These are phyloP conservation scores for Solanum megistacrolobum DNA, from an alignment of 257 asterid species.

Conservation along the genomic window DNA sequence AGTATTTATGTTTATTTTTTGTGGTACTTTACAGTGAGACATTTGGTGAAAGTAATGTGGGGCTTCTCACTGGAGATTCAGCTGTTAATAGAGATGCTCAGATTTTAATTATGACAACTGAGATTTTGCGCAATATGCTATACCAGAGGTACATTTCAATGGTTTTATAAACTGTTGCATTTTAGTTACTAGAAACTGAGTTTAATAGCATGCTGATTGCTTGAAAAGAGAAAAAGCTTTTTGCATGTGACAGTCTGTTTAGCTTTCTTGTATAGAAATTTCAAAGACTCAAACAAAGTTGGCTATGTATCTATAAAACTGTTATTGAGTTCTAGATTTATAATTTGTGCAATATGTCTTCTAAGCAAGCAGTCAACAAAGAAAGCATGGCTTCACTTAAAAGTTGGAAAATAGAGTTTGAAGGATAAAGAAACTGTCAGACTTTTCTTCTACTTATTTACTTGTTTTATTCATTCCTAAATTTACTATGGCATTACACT, in stretches of 20 bases:
- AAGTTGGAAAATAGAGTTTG: neutral
- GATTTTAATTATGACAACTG: constrained; percentile 91
- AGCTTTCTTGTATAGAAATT: neutral
- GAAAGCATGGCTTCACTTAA: neutral
- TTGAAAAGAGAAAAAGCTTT: neutral
- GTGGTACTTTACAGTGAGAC: constrained; percentile 51
- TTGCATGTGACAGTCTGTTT: neutral
- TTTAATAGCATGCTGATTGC: neutral
- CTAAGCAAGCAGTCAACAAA: neutral
- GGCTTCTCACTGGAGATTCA: constrained; percentile 97
- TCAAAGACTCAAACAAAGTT: neutral
- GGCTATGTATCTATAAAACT: neutral
- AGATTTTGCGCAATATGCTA: constrained; percentile 94
- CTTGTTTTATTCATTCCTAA: neutral
- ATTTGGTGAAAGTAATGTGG: constrained; percentile 88
- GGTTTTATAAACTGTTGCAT: constrained; percentile 1
- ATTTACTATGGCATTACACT: neutral
- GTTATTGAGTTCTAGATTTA: neutral
- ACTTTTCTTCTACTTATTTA: neutral
- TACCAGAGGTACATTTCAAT: constrained; percentile 58
- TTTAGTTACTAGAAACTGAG: neutral
- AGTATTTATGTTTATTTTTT: neutral
- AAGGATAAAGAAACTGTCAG: neutral
- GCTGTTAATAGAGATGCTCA: constrained; percentile 94
- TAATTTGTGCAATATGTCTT: neutral